Base-by-base conservation (phyloP, 2,329 filamentous ascomycete species). In the Thyridium curvatum region DNA sequence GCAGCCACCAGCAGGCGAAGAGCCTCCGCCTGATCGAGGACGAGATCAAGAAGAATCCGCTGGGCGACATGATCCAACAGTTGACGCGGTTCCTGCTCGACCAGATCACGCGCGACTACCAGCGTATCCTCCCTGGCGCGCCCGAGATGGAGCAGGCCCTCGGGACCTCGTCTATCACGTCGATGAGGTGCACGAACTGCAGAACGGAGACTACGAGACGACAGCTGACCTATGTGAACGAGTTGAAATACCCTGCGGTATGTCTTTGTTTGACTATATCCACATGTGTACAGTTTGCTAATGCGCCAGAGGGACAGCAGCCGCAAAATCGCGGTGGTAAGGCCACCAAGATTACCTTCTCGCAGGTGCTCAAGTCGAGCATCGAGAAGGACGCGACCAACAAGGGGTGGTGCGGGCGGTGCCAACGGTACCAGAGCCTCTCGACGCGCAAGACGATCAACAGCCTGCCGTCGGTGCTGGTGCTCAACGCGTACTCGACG, bases 321-420 rank as follows among this genome's bases (percentile, higher is more conserved):
- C 45, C 65, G 4, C 59, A 65, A 7, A 54, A 57, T 15, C 63
- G 76, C 39, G 74, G 69, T 41, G 58, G 64, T 32, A 74, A 73
- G 58, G 61, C 64, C 35, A 71, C 63, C 38, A 75, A 69, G 56
- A 73, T 68, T 50, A 86, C 74, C 37, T 98, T 98, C 58, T 94
- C 89, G 1, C 86, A 93, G 53, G 80, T 96, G 34, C 68, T 98
- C n/a, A 95, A 96, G 59, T 80, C 81, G 38, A 95, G 89, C 47
- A 83, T 98, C 21, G 91, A 97, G 61, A 75, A 88, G 38, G 88
- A 96, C 58, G 85, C 86, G 10, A 87, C 86, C 34, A 89, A 86
- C 33, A 81, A 91, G 52, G 93, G 93, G 7, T 98, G 90, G 90
- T 98, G 93, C 57, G 84, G 84, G 47, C 80, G 84, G 53, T 98